phyloP scores from a whole-genome alignment of 2,329 filamentous ascomycete species.

The Claviceps arundinis region DNA sequence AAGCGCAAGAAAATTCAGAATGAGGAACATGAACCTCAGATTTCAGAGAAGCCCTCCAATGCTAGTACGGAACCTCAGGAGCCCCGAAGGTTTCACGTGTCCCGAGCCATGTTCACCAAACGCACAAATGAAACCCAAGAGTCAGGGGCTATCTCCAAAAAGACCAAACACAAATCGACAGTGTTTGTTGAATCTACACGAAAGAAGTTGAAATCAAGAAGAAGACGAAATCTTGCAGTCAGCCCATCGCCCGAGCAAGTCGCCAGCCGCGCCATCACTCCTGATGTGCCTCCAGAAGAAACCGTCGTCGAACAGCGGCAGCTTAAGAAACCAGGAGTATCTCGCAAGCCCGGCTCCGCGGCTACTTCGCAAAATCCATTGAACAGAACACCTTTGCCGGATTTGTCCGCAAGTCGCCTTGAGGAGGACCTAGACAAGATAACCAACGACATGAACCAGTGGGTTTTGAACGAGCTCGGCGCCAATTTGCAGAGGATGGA shows the following conservation, averaged over 20 bases:
- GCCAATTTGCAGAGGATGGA: slow-evolving; percentile 36
- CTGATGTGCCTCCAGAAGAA: slow-evolving; percentile 1
- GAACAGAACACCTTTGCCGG: slow-evolving; percentile 17
- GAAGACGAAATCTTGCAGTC: slow-evolving; percentile 10
- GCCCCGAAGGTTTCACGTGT: slow-evolving; percentile 43
- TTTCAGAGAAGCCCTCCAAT: neutral
- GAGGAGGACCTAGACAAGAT: slow-evolving; percentile 35
- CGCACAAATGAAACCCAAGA: slow-evolving; percentile 9
- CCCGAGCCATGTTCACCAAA: slow-evolving; percentile 29
- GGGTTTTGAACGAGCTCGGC: slow-evolving; percentile 45
- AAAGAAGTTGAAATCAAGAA: slow-evolving; percentile 18
- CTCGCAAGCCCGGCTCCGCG: slow-evolving; percentile 10
- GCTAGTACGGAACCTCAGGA: slow-evolving; percentile 13
- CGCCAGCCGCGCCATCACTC: neutral
- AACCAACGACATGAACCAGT: slow-evolving; percentile 42
- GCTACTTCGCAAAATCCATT: slow-evolving; percentile 10
- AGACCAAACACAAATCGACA: slow-evolving; percentile 27
- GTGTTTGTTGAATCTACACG: slow-evolving; percentile 43
- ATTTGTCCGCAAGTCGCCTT: slow-evolving; percentile 20
- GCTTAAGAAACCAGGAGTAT: slow-evolving; percentile 22
- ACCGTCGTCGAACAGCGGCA: slow-evolving; percentile 11
- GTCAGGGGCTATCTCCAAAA: slow-evolving; percentile 25
- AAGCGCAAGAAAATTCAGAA: slow-evolving; percentile 7
- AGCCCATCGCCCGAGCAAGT: slow-evolving; percentile 2
- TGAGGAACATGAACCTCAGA: neutral